These are phyloP conservation scores for Periglandula ipomoeae DNA, from an alignment of 2,329 filamentous ascomycete species.

Conservation along the genomic window DNA sequence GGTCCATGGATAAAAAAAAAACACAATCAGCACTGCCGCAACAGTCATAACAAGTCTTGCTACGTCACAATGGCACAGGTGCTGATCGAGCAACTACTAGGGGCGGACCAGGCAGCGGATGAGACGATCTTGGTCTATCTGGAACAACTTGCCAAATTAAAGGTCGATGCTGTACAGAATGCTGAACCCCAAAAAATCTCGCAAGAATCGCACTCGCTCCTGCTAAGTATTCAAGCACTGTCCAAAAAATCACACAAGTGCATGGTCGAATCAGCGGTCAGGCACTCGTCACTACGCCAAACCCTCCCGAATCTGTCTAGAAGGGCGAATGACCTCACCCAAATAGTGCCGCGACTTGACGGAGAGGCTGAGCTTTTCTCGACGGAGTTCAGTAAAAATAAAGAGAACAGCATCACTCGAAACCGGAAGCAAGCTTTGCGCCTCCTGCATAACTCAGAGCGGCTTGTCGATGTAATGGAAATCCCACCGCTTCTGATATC, in stretches of 20 bases:
- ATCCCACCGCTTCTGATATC: constrained; percentile 78
- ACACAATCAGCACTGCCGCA: neutral
- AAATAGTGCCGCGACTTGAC: constrained; percentile 71
- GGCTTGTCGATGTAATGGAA: constrained; percentile 83
- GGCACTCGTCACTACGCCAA: constrained; percentile 63
- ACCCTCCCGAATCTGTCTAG: constrained; percentile 62
- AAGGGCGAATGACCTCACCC: constrained; percentile 57
- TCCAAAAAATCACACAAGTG: constrained; percentile 83
- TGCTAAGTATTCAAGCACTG: constrained; percentile 76
- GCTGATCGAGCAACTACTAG: constrained; percentile 24
- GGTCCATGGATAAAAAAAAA: neutral
- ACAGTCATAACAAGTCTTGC: neutral
- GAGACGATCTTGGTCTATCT: constrained; percentile 61
- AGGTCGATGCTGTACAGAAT: constrained; percentile 60
- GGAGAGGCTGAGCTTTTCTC: constrained; percentile 72
- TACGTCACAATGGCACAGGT: constrained; percentile 25
- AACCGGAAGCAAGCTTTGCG: constrained; percentile 71
- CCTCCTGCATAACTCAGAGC: constrained; percentile 77
- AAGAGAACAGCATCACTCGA: constrained; percentile 60
- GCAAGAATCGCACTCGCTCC: constrained; percentile 69
- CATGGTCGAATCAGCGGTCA: constrained; percentile 71
- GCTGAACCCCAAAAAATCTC: constrained; percentile 73
- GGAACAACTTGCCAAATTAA: constrained; percentile 64
- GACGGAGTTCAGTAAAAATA: constrained; percentile 67
- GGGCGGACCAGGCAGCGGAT: constrained; percentile 29